These are phyloP conservation scores for Alnus glutinosa DNA, from an alignment of 306 rosid species.

Conservation along the genomic window DNA sequence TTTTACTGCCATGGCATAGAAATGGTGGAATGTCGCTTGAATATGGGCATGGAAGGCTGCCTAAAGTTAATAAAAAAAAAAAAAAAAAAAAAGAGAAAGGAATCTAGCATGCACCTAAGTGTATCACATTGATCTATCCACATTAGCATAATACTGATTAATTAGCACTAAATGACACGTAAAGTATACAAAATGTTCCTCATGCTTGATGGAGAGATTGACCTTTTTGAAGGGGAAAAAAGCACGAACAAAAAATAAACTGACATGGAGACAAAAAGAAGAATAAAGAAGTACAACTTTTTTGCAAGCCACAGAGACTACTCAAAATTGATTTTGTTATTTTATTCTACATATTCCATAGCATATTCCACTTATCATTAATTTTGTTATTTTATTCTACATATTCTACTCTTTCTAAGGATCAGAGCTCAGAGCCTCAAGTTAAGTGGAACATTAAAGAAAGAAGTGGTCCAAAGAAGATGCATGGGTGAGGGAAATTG, in stretches of 20 bases:
- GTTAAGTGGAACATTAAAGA: too few species aligned
- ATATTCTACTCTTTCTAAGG: background rate
- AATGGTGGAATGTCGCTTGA: slow-evolving; percentile 34
- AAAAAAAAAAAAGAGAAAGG: slow-evolving; percentile 37
- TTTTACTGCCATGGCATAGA: slow-evolving; percentile 31
- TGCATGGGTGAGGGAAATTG: too few species aligned
- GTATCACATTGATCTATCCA: slow-evolving; percentile 38
- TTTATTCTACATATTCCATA: too few species aligned
- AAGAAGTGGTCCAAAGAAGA: too few species aligned
- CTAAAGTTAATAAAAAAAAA: slow-evolving; percentile 36
- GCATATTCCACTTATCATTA: background rate
- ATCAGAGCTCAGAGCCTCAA: too few species aligned
- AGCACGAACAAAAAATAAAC: background rate
- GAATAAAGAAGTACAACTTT: background rate
- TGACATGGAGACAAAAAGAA: background rate
- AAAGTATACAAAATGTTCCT: slow-evolving; percentile 22
- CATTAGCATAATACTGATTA: background rate
- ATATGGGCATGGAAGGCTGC: slow-evolving; percentile 48
- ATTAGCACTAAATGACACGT: slow-evolving; percentile 20
- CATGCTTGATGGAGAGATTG: slow-evolving; percentile 25
- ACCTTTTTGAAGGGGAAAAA: background rate
- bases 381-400: too few species aligned
- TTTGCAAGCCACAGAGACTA: too few species aligned
- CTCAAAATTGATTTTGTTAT: background rate
- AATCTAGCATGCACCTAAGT: slow-evolving; percentile 40